Evolutionary conservation across 2,329 filamentous ascomycete genomes (phyloP).

Genomic region (Phaeosphaeria sp.): DNA sequence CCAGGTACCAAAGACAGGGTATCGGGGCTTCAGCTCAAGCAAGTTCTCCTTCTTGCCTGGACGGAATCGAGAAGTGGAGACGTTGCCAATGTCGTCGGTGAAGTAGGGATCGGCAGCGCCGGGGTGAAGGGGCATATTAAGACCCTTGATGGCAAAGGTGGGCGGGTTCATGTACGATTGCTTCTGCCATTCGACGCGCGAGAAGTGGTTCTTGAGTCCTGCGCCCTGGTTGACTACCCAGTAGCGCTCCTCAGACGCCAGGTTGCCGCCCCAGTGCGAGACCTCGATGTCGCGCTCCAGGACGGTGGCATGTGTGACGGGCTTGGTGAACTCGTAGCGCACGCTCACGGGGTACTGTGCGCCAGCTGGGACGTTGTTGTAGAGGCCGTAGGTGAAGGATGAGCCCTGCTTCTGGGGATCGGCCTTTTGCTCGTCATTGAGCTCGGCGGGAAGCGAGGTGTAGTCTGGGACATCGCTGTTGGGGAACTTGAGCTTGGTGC

Average conservation of each 20-base stretch:
- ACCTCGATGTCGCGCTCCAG: slow-evolving; percentile 93
- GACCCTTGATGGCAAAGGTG: slow-evolving; percentile 78
- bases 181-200: slow-evolving; percentile 57
- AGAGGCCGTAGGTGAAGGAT: slow-evolving; percentile 89
- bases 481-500: slow-evolving; percentile 93
- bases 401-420: slow-evolving; percentile 83
- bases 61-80: slow-evolving; percentile 90
- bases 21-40: slow-evolving; percentile 90
- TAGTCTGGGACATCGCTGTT: slow-evolving; percentile 82
- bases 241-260: slow-evolving; percentile 94
- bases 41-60: slow-evolving; percentile 77
- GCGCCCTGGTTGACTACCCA: slow-evolving; percentile 87
- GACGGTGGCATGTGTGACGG: slow-evolving; percentile 77
- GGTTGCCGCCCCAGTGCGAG: slow-evolving; percentile 96
- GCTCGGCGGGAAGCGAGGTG: slow-evolving; percentile 69
- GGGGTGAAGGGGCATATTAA: slow-evolving; percentile 78
- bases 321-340: slow-evolving; percentile 95
- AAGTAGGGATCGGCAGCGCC: slow-evolving; percentile 92
- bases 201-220: slow-evolving; percentile 63
- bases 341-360: slow-evolving; percentile 75
- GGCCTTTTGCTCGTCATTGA: slow-evolving; percentile 65
- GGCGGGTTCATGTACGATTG: slow-evolving; percentile 74
- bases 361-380: slow-evolving; percentile 80
- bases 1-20: slow-evolving; percentile 97
- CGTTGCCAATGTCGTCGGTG: slow-evolving; percentile 94